These are phyloP conservation scores for Ustilago loliicola DNA, from an alignment of 1,284 basidiomycete species.

Conservation along the genomic window DNA sequence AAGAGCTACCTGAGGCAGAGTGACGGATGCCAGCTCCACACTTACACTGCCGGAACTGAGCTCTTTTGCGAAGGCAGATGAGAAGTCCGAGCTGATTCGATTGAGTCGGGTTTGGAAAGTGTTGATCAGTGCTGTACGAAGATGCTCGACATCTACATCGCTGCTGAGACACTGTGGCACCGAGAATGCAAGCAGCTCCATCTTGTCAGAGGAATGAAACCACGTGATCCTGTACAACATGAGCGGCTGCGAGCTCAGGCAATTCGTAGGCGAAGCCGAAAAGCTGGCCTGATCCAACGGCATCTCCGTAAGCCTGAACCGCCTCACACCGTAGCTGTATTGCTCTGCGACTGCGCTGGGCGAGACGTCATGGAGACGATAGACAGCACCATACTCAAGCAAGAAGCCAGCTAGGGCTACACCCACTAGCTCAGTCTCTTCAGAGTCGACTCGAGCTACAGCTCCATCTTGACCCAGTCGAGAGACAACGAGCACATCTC, in stretches of 20 bases:
- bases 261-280: conserved; percentile 21
- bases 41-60: conserved; percentile 8
- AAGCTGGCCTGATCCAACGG: not conserved
- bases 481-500: conserved; percentile 16
- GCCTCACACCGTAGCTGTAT: conserved; percentile 12
- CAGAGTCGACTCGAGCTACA: not conserved
- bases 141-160: not conserved
- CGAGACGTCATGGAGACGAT: conserved; percentile 22
- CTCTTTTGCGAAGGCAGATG: conserved; percentile 2
- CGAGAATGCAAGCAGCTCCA: conserved; percentile 32
- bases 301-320: not conserved
- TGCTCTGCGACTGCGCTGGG: not conserved
- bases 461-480: not conserved
- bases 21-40: conserved; percentile 8
- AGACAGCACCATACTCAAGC: conserved; percentile 32
- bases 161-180: conserved; percentile 17
- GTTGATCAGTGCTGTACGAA: not conserved
- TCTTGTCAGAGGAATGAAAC: not conserved
- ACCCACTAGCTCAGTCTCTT: conserved; percentile 22
- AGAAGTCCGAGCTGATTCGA: not conserved
- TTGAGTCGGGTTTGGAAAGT: conserved; percentile 16
- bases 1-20: conserved; percentile 25
- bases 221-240: conserved; percentile 17
- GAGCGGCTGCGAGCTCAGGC: conserved; percentile 27
- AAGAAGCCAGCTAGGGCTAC: conserved; percentile 36